phyloP scores from a whole-genome alignment of 2,329 filamentous ascomycete genomes.

The Pestalotiopsis sp. region DNA sequence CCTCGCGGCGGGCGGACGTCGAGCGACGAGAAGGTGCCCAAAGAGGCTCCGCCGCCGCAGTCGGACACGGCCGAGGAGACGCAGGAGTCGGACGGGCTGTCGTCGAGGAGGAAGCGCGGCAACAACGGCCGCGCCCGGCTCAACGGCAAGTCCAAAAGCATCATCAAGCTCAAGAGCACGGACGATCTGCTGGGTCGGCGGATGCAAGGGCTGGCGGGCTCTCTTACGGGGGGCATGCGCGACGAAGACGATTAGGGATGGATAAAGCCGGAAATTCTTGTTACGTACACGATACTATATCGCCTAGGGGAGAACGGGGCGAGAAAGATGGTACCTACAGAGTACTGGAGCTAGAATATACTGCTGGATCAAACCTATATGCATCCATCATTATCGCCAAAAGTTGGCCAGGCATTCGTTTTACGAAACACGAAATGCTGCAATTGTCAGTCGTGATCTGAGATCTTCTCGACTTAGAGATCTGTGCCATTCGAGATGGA shows the following conservation, averaged over 20 bases:
- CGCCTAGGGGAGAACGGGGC: background rate
- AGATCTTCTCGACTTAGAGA: too few relatives aligned
- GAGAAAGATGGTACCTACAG: background rate
- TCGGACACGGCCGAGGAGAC: conserved; percentile 21
- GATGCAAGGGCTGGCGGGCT: conserved; percentile 61
- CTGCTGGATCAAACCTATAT: too few relatives aligned
- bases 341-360: too few relatives aligned
- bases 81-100: conserved; percentile 20
- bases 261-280: background rate
- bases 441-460: too few relatives aligned
- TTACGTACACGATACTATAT: background rate
- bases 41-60: background rate
- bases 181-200: conserved; percentile 60
- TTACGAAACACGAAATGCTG: too few relatives aligned
- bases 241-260: conserved; percentile 33
- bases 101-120: conserved; percentile 24
- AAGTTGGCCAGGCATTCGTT: too few relatives aligned
- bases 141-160: conserved; percentile 43
- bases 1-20: conserved; percentile 34
- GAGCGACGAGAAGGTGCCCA: conserved; percentile 20
- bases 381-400: too few relatives aligned
- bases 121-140: conserved; percentile 27
- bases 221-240: conserved; percentile 49
- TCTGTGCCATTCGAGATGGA: too few relatives aligned
- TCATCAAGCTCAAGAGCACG: conserved; percentile 59